Evolutionary conservation across 2,329 filamentous ascomycete genomes (phyloP).

Genomic region (Calycina herbarum): DNA sequence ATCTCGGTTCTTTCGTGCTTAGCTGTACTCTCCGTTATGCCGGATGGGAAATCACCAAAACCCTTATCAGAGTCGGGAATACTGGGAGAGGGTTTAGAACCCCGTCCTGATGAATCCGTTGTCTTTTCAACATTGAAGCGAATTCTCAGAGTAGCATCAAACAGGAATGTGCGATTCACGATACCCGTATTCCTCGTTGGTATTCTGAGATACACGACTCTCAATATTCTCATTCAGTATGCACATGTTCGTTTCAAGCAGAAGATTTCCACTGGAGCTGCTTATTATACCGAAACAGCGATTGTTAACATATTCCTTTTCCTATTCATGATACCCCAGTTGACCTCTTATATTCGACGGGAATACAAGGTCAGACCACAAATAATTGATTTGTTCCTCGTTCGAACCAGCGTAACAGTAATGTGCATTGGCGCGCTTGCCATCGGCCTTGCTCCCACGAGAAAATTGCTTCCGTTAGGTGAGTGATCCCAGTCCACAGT

Average conservation of each 20-base stretch:
- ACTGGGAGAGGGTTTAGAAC: neutral
- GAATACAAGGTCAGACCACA: slow-evolving; percentile 24
- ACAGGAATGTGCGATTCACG: slow-evolving; percentile 27
- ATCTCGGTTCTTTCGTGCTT: slow-evolving; percentile 27
- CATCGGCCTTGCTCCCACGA: slow-evolving; percentile 27
- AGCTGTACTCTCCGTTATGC: slow-evolving; percentile 29
- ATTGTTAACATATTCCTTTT: slow-evolving; percentile 35
- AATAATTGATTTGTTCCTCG: slow-evolving; percentile 31
- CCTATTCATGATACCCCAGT: slow-evolving; percentile 31
- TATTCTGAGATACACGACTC: slow-evolving; percentile 34
- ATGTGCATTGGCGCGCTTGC: slow-evolving; percentile 31
- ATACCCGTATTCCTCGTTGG: slow-evolving; percentile 36
- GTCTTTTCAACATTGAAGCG: neutral
- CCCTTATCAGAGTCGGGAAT: neutral
- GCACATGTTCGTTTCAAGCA: slow-evolving; percentile 33
- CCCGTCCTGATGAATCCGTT: neutral
- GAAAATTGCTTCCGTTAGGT: slow-evolving; percentile 30
- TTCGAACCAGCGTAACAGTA: slow-evolving; percentile 29
- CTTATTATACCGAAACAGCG: slow-evolving; percentile 36
- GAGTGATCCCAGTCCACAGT: slow-evolving; percentile 4
- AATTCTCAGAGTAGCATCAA: slow-evolving; percentile 15
- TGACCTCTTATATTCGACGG: slow-evolving; percentile 23
- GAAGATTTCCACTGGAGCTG: slow-evolving; percentile 34
- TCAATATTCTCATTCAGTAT: slow-evolving; percentile 37
- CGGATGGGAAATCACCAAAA: slow-evolving; percentile 15